Percentiles rank a stretch among this genome's conserved stretches.
Conservation (phyloP, 2,329 filamentous ascomycete species). For the Aureobasidium namibiae region DNA sequence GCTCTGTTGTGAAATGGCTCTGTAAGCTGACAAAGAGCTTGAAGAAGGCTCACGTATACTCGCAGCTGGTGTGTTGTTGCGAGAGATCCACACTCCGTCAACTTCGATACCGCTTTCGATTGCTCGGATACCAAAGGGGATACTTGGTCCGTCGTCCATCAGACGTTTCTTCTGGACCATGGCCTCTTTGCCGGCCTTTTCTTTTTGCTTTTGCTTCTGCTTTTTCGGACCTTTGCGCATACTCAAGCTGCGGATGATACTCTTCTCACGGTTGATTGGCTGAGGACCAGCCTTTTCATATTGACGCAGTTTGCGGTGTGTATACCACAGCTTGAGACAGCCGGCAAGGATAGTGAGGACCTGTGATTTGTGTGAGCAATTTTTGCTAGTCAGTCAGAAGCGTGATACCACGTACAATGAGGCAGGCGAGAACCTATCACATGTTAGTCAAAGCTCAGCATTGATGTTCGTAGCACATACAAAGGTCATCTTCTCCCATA, state of each 20-base stretch:
- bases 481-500: slow-evolving; percentile 88
- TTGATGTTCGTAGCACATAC: slow-evolving; percentile 45
- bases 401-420: slow-evolving; percentile 46
- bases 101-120: slow-evolving; percentile 76
- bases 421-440: slow-evolving; percentile 59
- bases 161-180: slow-evolving; percentile 24
- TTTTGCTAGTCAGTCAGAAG: not conserved
- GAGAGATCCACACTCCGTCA: slow-evolving; percentile 62
- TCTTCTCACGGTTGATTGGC: slow-evolving; percentile 15
- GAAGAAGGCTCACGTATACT: slow-evolving; percentile 18
- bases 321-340: slow-evolving; percentile 52
- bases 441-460: not conserved
- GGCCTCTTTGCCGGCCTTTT: slow-evolving; percentile 19
- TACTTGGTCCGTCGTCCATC: slow-evolving; percentile 49
- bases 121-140: slow-evolving; percentile 80
- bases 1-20: slow-evolving; percentile 14
- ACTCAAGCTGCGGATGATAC: slow-evolving; percentile 15
- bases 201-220: slow-evolving; percentile 23
- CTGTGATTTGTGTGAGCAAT: slow-evolving; percentile 25
- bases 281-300: slow-evolving; percentile 1
- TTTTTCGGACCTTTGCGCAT: slow-evolving; percentile 25
- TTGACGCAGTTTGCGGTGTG: slow-evolving; percentile 30
- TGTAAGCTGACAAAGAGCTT: slow-evolving; percentile 15
- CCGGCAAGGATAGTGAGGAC: slow-evolving; percentile 60
- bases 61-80: slow-evolving; percentile 33